Evolutionary conservation across 2,329 filamentous ascomycete species (phyloP), one percentile per base, ranked within the genome.

Genomic region (Calonectria montana): DNA sequence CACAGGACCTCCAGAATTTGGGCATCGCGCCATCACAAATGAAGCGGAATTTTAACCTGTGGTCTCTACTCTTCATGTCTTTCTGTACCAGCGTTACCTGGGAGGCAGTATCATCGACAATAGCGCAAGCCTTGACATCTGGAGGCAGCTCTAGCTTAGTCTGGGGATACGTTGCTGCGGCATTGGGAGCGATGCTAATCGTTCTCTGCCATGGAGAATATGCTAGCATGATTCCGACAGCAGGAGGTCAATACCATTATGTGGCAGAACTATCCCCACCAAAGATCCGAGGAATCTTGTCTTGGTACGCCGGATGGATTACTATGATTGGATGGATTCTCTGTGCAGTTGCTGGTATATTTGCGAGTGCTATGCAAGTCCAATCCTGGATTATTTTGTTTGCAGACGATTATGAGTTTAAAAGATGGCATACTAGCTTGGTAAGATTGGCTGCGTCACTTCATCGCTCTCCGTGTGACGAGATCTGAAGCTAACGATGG

Each of bases 21-120:
- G 68, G 68, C 53, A 61, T 70, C n/a, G 50, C 25, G 35, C 62
- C 62, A 12, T 70, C 68, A n/a, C 66, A 70, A 37, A 29, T 70
- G 47, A 45, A 70, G 63, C 53, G 68, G 4, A 70, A 70, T 53
- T 67, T 70, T 62, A 70, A 70, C 35, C 35, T 66, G 3, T 70
- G 68, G 62, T 70, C 63, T 18, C 29, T 70, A 31, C 53, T 70
- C 16, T 70, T 67, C 53, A 70, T 70, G 68, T 70, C 62, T 2
- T 70, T 70, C 41, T 70, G 68, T 21, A 70, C 68, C n/a, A 70
- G 62, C 18, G 68, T 70, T n/a, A 70, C 68, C 23, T 70, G 68
- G 68, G 68, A 70, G 31, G 68, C 63, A 8, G 37, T 67, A 13
- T 50, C 68, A 27, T 62, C 63, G 2, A 57, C 63, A 15, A 48